These are phyloP conservation scores for Monascus ruber DNA, from an alignment of 2,329 filamentous ascomycete genomes.

Conservation along the genomic window DNA sequence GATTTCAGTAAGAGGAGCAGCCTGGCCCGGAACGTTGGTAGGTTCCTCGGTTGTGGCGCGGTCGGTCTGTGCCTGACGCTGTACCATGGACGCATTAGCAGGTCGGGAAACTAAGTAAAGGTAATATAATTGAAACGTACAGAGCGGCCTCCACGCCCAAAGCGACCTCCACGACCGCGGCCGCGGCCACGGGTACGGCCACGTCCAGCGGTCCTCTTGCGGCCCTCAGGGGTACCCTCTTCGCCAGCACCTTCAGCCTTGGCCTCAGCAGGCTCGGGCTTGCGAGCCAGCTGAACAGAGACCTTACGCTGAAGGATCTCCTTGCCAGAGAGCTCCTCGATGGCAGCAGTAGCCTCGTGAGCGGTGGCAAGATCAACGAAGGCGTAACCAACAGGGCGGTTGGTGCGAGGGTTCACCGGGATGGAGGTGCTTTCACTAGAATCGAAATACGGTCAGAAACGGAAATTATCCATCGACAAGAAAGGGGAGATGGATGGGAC, in stretches of 20 bases:
- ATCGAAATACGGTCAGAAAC: slow-evolving; percentile 24
- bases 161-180: slow-evolving; percentile 55
- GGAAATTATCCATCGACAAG: slow-evolving; percentile 1
- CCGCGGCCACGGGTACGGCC: slow-evolving; percentile 54
- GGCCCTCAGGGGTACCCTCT: slow-evolving; percentile 53
- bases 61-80: slow-evolving; percentile 13
- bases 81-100: slow-evolving; percentile 3
- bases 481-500: slow-evolving; percentile 1
- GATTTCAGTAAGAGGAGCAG: slow-evolving; percentile 10
- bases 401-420: slow-evolving; percentile 97
- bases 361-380: slow-evolving; percentile 97
- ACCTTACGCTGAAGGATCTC: slow-evolving; percentile 98
- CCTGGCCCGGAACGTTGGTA: slow-evolving; percentile 9
- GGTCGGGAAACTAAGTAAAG: background rate
- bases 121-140: slow-evolving; percentile 28
- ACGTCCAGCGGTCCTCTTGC: slow-evolving; percentile 51
- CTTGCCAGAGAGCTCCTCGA: slow-evolving; percentile 89
- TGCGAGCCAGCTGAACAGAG: slow-evolving; percentile 95
- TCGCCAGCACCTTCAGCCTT: slow-evolving; percentile 59
- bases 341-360: slow-evolving; percentile 88
- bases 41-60: slow-evolving; percentile 15
- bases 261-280: slow-evolving; percentile 76
- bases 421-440: slow-evolving; percentile 94
- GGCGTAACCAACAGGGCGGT: slow-evolving; percentile 94
- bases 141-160: slow-evolving; percentile 50